phyloP scores from a whole-genome alignment of 495 filamentous ascomycete species.

The Cairneyella variabilis region DNA sequence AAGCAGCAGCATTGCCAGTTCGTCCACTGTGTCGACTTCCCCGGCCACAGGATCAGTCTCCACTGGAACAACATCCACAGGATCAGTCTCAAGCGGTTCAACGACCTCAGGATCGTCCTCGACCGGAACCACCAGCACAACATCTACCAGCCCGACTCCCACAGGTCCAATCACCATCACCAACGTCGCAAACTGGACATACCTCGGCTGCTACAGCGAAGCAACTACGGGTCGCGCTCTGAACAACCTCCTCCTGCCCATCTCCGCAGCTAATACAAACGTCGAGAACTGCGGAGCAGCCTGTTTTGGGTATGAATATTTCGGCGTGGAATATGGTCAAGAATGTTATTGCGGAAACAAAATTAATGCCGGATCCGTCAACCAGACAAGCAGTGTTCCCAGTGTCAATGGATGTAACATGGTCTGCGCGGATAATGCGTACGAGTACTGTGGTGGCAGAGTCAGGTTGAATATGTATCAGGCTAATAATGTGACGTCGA shows the following conservation, averaged over 20 bases:
- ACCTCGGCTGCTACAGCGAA: constrained; percentile 45
- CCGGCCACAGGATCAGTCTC: not conserved
- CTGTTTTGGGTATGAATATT: constrained; percentile 16
- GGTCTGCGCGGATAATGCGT: not conserved
- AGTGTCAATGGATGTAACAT: constrained; percentile 12
- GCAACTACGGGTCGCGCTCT: constrained; percentile 25
- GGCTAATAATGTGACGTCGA: not conserved
- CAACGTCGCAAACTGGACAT: constrained; percentile 25
- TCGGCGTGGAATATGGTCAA: constrained; percentile 25
- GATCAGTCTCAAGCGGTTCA: not conserved
- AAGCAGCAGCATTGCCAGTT: not conserved
- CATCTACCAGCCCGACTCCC: not conserved
- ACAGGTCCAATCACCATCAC: not conserved
- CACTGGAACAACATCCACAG: not conserved
- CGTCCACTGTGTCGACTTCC: not conserved
- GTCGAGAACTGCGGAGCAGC: constrained; percentile 30
- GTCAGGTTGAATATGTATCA: constrained; percentile 22
- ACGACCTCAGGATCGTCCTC: not conserved
- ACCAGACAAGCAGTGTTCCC: constrained; percentile 6
- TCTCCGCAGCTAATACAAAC: not conserved
- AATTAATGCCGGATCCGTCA: constrained; percentile 34
- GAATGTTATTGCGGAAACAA: constrained; percentile 48
- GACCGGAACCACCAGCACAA: not conserved
- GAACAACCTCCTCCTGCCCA: constrained; percentile 20
- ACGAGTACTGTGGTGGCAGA: constrained; percentile 32